phyloP scores from a whole-genome alignment of 331 rosid genomes.

The Pyrus hybrid region DNA sequence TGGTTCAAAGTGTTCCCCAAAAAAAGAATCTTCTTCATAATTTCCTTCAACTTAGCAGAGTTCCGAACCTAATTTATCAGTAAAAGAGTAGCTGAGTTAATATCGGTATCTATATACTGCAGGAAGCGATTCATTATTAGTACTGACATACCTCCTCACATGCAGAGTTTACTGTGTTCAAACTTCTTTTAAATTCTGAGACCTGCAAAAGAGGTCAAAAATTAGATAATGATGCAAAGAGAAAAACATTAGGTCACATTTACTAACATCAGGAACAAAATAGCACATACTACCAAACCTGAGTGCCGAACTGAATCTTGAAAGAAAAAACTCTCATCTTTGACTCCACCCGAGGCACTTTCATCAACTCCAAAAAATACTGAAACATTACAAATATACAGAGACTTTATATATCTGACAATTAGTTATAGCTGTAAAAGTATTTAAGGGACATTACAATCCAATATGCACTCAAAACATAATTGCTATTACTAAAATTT shows the following conservation, averaged over 20 bases:
- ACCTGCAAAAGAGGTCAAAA: slow-evolving; percentile 39
- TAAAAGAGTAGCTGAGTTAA: slow-evolving; percentile 21
- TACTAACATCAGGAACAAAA: neutral
- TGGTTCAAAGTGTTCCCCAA: slow-evolving; percentile 93
- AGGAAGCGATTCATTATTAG: slow-evolving; percentile 6
- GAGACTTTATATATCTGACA: neutral
- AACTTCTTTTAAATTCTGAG: slow-evolving; percentile 75
- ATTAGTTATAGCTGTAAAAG: neutral
- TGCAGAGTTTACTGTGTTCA: slow-evolving; percentile 81
- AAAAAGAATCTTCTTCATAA: slow-evolving; percentile 78
- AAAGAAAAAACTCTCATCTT: slow-evolving; percentile 92
- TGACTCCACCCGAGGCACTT: slow-evolving; percentile 98
- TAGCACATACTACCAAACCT: slow-evolving; percentile 54
- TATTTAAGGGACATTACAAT: neutral
- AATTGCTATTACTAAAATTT: neutral
- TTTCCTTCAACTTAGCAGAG: slow-evolving; percentile 77
- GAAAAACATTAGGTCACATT: neutral
- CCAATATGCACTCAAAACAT: neutral
- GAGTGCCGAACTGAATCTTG: slow-evolving; percentile 88
- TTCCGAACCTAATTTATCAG: slow-evolving; percentile 60
- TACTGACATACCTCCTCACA: slow-evolving; percentile 72
- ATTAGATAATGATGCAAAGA: slow-evolving; percentile 17
- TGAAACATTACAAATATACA: slow-evolving; percentile 34
- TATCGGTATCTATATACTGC: slow-evolving; percentile 8
- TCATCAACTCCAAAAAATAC: slow-evolving; percentile 93